These are phyloP conservation scores for Claviceps pusilla DNA, from an alignment of 2,329 filamentous ascomycete species.

Conservation along the genomic window DNA sequence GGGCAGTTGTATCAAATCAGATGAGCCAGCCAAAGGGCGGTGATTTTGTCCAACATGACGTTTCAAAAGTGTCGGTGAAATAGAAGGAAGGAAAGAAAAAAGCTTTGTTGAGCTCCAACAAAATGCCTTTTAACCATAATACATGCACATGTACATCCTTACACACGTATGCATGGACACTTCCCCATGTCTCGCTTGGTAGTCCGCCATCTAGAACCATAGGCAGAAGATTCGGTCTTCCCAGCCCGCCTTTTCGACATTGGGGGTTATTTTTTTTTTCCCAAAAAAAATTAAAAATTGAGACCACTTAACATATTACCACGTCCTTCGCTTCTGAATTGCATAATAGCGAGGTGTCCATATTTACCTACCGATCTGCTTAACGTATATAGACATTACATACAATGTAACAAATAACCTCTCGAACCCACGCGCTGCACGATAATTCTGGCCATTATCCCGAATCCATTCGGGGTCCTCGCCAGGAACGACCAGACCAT, in stretches of 20 bases:
- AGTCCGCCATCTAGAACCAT: background rate
- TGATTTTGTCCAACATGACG: background rate
- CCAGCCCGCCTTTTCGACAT: background rate
- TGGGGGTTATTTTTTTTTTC: too few species aligned
- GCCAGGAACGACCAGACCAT: background rate
- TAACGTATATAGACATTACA: too few species aligned
- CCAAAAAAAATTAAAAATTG: too few species aligned
- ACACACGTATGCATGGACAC: background rate
- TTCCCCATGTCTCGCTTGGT: background rate
- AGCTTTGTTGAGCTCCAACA: background rate
- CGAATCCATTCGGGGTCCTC: background rate
- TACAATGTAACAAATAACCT: too few species aligned
- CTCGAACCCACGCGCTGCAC: too few species aligned
- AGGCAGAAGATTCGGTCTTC: background rate
- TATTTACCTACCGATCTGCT: too few species aligned
- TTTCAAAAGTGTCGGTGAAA: background rate
- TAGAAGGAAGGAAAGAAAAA: background rate
- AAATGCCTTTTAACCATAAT: background rate
- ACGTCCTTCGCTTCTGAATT: too few species aligned
- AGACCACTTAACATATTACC: too few species aligned
- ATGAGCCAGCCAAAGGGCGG: background rate
- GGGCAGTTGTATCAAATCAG: too few species aligned
- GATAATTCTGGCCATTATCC: background rate
- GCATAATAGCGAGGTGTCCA: too few species aligned
- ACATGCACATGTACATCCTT: background rate